These are phyloP conservation scores for Ailanthus altissimus DNA, from an alignment of 345 rosid genomes.

Conservation along the genomic window DNA sequence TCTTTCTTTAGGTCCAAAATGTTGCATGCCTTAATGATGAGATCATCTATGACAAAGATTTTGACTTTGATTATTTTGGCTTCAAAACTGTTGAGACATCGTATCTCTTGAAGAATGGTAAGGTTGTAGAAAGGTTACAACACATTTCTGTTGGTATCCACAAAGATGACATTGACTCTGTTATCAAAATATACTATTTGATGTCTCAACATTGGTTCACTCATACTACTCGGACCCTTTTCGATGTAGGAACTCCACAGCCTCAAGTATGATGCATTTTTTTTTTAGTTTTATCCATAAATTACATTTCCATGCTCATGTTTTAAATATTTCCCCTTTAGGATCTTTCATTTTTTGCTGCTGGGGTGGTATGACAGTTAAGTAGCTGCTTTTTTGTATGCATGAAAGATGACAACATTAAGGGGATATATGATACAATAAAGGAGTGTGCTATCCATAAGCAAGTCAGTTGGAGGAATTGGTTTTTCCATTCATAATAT, in stretches of 20 bases:
- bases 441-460: no score
- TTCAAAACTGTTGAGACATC: conserved; percentile 46
- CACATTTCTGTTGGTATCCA: conserved; percentile 48
- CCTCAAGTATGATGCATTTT: conserved; percentile 36
- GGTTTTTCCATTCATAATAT: no score
- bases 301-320: neutral
- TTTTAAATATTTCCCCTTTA: neutral
- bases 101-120: conserved; percentile 42
- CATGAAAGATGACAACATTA: no score
- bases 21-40: conserved; percentile 39
- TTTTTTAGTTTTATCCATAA: neutral
- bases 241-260: conserved; percentile 44
- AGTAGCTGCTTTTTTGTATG: neutral
- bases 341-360: neutral
- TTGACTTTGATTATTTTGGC: conserved; percentile 46
- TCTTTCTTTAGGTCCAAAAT: conserved; percentile 28
- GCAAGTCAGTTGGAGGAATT: no score
- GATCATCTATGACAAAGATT: conserved; percentile 45
- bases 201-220: conserved; percentile 49
- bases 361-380: neutral
- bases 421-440: no score
- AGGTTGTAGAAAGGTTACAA: conserved; percentile 46
- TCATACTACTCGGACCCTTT: conserved; percentile 47
- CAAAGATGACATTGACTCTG: conserved; percentile 42
- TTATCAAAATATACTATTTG: conserved; percentile 39